These are phyloP conservation scores for Cornus controversa DNA, from an alignment of 148 eudicot genomes.

Conservation along the genomic window DNA sequence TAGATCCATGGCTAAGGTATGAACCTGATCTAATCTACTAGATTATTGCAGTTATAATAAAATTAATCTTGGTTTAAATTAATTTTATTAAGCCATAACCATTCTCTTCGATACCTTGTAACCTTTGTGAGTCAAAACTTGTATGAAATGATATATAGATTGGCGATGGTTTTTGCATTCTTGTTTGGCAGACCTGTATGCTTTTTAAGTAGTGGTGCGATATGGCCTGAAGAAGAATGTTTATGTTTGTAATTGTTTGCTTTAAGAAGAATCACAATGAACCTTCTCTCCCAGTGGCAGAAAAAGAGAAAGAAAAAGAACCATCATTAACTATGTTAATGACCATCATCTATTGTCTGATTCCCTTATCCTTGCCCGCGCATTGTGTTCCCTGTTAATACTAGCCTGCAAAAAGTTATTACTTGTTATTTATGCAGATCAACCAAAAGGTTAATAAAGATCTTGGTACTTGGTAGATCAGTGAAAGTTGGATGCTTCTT, in stretches of 20 bases:
- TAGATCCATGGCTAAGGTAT: constrained; percentile 91
- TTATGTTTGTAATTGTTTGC: no score
- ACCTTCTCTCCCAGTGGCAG: no score
- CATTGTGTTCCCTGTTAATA: not conserved
- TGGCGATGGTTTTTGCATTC: not conserved
- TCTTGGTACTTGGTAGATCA: no score
- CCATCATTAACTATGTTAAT: no score
- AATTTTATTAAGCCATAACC: not conserved
- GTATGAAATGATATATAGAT: not conserved
- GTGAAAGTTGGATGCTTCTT: no score
- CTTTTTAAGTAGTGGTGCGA: not conserved
- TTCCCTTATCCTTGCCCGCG: not conserved
- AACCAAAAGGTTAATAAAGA: no score
- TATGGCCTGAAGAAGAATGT: not conserved
- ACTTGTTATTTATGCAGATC: no score
- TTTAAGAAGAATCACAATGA: no score
- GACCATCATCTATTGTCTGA: not conserved
- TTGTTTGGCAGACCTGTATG: no score
- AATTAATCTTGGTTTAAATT: not conserved
- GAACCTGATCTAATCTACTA: not conserved
- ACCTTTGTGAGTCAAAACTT: not conserved
- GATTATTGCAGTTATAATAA: not conserved
- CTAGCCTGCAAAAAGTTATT: no score
- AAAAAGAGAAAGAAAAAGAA: no score
- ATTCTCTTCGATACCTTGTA: not conserved